Percentiles rank a stretch among this genome's conserved stretches.
Evolutionary conservation across 176 grass and related monocot species (phyloP).

Genomic region (Saccharum officinarum): DNA sequence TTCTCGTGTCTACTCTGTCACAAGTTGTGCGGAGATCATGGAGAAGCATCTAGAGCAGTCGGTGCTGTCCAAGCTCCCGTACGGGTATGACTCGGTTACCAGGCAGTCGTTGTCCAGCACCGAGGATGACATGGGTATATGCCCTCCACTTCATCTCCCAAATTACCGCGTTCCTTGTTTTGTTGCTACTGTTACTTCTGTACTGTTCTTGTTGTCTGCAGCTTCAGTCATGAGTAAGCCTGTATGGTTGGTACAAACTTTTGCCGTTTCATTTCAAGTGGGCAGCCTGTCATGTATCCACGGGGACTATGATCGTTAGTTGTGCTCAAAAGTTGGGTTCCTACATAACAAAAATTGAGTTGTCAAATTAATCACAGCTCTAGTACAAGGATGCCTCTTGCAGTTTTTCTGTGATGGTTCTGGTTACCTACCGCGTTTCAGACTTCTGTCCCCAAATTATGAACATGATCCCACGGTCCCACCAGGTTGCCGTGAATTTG

Average conservation of each 20-base stretch:
- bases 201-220: not conserved
- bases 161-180: not conserved
- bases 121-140: constrained; percentile 93
- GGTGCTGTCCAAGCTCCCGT: constrained; percentile 68
- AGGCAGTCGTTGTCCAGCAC: constrained; percentile 91
- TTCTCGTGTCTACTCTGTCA: constrained; percentile 10
- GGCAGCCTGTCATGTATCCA: not conserved
- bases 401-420: not conserved
- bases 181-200: not conserved
- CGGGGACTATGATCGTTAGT: not conserved
- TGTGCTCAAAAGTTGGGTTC: not conserved
- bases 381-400: not conserved
- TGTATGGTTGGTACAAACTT: not conserved
- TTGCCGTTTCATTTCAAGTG: not conserved
- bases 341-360: not conserved
- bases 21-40: constrained; percentile 67
- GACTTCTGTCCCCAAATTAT: not conserved
- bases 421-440: not conserved
- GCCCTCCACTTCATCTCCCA: not conserved
- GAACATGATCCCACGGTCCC: not conserved
- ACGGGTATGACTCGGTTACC: constrained; percentile 67
- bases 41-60: constrained; percentile 59
- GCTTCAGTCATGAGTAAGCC: not conserved
- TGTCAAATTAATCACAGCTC: not conserved
- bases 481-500: not conserved